These are phyloP conservation scores for Aspergillus panamensis DNA, from an alignment of 495 filamentous ascomycete genomes.

Conservation along the genomic window DNA sequence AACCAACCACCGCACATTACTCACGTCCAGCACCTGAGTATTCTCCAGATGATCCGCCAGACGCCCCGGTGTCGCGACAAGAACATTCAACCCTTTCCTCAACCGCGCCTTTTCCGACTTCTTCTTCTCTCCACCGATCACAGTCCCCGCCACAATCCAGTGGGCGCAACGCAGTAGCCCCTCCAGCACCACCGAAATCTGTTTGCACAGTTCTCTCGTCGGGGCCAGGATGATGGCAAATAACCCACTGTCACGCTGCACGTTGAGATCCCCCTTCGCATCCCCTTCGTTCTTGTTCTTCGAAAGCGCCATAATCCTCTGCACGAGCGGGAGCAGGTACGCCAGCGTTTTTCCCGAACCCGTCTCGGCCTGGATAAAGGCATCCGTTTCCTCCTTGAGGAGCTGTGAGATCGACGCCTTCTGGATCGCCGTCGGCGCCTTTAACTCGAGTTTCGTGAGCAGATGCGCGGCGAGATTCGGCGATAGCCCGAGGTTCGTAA, in stretches of 20 bases:
- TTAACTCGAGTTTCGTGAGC: conserved; percentile 79
- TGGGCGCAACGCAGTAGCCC: conserved; percentile 75
- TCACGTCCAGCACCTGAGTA: conserved; percentile 82
- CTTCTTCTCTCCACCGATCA: conserved; percentile 96
- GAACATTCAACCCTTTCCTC: conserved; percentile 88
- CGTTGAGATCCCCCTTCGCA: conserved; percentile 35
- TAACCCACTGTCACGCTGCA: conserved; percentile 79
- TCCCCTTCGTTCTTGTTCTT: conserved; percentile 28
- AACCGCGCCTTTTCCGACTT: conserved; percentile 92
- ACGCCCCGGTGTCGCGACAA: conserved; percentile 90
- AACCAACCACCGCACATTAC: conserved; percentile 87
- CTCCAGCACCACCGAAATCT: conserved; percentile 82
- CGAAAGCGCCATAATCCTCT: conserved; percentile 77
- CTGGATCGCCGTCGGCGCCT: conserved; percentile 91
- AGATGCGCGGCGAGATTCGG: conserved; percentile 74
- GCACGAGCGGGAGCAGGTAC: conserved; percentile 86
- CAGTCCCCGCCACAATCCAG: conserved; percentile 88
- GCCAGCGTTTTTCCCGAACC: conserved; percentile 96
- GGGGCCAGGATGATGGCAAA: conserved; percentile 91
- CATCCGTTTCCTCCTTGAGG: conserved; percentile 78
- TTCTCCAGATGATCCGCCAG: conserved; percentile 88
- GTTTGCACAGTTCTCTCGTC: conserved; percentile 88
- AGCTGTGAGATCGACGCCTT: conserved; percentile 77
- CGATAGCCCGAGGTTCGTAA: conserved; percentile 77
- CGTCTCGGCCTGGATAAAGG: conserved; percentile 95